Evolutionary conservation across 1,139 yeast species (phyloP), one percentile per base, ranked within the genome.

Genomic region (Zygotorulaspora mrakii): DNA sequence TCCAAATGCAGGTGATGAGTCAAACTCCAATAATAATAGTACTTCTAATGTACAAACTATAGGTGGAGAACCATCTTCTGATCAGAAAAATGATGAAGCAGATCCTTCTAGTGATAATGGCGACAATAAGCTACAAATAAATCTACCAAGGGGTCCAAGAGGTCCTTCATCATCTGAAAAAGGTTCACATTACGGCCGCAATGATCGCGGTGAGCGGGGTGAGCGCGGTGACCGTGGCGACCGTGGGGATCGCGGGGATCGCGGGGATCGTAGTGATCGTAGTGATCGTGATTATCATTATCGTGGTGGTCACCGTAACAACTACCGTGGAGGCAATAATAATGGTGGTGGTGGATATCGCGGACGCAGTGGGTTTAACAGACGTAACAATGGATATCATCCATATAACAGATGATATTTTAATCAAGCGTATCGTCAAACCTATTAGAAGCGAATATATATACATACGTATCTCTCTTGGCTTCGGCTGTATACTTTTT

Each of bases 91-190:
- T 17, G 47, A 46, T 18, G 37, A 35, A 27, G 33, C 43, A 35
- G 56, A 50, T 37, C 48, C 41, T 5, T 37, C 34, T 18, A 45
- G 35, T 25, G 39, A 47, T 22, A 45, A 43, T 9, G 48, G 39
- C 35, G 49, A 41, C 21, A 38, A 40, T 13, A 45, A 46, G 22
- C 49, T 55, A 34, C 56, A 53, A 31, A 52, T 51, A 13, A 55
- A 57, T 24, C 47, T 63, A n/a, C 66, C 70, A 48, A 64, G 62
- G 50, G 68, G 68, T 6, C 66, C 66, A 43, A 58, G 60, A 43
- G 55, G 52, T 26, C 53, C 57, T 26, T 42, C 49, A 12, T 37
- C 50, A 13, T 40, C 50, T 13, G 49, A 49, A 13, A 35, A 40
- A 18, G 22, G 34, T 31, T 39, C 41, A 12, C 37, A 43, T 22